Evolutionary conservation across 2,329 filamentous ascomycete species (phyloP).

Genomic region (Aspergillus tamarii): DNA sequence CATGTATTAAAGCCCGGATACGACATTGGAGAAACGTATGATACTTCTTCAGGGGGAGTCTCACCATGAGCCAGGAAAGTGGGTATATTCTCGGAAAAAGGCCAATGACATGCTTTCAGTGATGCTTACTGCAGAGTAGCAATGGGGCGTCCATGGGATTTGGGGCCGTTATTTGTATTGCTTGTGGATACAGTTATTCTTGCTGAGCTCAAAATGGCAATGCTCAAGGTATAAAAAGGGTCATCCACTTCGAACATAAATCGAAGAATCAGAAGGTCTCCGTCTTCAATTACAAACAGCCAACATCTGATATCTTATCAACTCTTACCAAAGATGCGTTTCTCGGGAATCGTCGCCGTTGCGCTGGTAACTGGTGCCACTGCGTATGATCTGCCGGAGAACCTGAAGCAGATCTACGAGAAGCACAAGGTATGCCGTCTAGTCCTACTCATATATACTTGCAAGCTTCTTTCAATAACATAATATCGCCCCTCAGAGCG

Average conservation of each 20-base stretch:
- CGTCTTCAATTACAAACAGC: neutral
- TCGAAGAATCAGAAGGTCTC: neutral
- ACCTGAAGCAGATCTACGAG: slow-evolving; percentile 24
- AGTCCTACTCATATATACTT: neutral
- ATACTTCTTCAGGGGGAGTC: neutral
- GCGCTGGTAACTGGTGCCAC: neutral
- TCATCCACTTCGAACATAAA: neutral
- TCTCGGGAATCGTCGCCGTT: neutral
- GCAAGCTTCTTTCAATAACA: neutral
- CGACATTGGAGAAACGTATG: neutral
- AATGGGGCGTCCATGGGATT: neutral
- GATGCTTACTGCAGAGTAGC: neutral
- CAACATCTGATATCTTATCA: neutral
- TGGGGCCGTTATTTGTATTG: neutral
- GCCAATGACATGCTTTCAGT: neutral
- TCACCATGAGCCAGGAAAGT: neutral
- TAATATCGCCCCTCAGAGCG: slow-evolving; percentile 11
- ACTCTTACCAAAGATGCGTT: neutral
- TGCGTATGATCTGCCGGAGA: slow-evolving; percentile 22
- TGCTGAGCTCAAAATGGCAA: neutral
- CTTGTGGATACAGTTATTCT: neutral
- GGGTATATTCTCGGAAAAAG: neutral
- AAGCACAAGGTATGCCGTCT: slow-evolving; percentile 20
- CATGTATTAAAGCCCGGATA: neutral
- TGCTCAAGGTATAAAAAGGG: neutral